Base-by-base conservation (phyloP, 345 rosid genomes). In the Dipteronia dyeriana region DNA sequence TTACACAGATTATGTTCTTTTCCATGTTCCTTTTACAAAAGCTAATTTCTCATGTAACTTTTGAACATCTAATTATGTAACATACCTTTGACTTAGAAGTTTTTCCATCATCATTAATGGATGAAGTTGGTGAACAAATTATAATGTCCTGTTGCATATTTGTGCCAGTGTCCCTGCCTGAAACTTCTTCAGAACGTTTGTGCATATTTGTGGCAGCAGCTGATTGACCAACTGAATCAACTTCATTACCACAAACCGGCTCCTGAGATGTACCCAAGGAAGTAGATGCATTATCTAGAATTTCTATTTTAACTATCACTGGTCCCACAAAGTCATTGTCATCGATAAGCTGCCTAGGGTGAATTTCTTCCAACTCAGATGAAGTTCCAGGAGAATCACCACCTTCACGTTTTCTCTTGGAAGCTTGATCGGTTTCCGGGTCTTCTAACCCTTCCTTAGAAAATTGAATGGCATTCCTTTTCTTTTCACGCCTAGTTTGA, bases 401-500 rank as follows among this genome's bases (percentile, higher is more conserved):
- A 14, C 78, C 82, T 7, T 14, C 79, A 13, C 25, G 68, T 59
- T 74, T 70, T 73, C 66, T 68, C 67, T 75, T 75, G 19, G 75
- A 66, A 75, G 81, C 79, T 60, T 71, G 80, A 38, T 77, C 85
- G 61, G 31, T 38, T 12, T 75, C 81, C 29, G 79, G 82, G 81
- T 78, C 70, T 70, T 74, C 81, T 49, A 92, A 77, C 77, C 92
- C 95, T 64, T 88, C 93, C 85, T 84, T 90, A 14, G 80, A 87
- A 79, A 89, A 84, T 64, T 88, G 90, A 60, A 90, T 78, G 43
- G 88, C 84, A 84, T 81, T 88, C 77, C 86, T 80, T 51, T 88
- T 91, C 76, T 90, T 89, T 75, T 91, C 96, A 74, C 71, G 79
- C 82, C 75, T 78, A 31, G 98, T 89, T 75, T 87, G 90, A 25